These are phyloP conservation scores for Amanita muscaria DNA, from an alignment of 768 basidiomycete genomes.

Conservation along the genomic window DNA sequence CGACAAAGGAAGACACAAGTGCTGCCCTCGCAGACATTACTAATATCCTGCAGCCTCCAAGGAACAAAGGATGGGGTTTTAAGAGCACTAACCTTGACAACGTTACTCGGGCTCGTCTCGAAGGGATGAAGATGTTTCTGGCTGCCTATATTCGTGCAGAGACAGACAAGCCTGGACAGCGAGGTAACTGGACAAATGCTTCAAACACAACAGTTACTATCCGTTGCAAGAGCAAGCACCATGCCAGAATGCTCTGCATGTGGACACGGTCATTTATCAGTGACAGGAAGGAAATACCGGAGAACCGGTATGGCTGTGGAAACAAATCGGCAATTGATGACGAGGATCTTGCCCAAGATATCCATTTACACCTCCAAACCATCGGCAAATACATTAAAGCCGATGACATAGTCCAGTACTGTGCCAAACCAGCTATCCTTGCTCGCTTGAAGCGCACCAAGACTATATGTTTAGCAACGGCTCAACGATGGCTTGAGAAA, in stretches of 20 bases:
- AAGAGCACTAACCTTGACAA: too few relatives aligned
- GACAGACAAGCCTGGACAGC: too few relatives aligned
- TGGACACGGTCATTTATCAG: slow-evolving; percentile 2
- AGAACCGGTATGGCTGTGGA: background rate
- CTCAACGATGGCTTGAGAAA: background rate
- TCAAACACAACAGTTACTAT: too few relatives aligned
- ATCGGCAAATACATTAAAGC: background rate
- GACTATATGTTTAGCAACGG: background rate
- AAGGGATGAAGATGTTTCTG: too few relatives aligned
- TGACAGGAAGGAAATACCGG: background rate
- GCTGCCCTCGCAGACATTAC: too few relatives aligned
- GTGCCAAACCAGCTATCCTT: background rate
- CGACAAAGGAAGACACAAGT: too few relatives aligned
- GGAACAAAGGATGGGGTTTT: too few relatives aligned
- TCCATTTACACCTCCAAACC: background rate
- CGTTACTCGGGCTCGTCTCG: too few relatives aligned
- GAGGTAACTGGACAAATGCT: too few relatives aligned
- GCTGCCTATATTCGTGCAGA: too few relatives aligned
- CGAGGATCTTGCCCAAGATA: background rate
- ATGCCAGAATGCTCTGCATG: background rate
- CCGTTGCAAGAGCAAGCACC: too few relatives aligned
- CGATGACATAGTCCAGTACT: background rate
- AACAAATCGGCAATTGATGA: background rate
- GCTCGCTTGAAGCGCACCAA: background rate
- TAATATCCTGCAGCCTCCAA: too few relatives aligned